Evolutionary conservation across 2,329 filamentous ascomycete genomes (phyloP), one percentile per base, ranked within the genome.

Genomic region (Colletotrichum sp.): DNA sequence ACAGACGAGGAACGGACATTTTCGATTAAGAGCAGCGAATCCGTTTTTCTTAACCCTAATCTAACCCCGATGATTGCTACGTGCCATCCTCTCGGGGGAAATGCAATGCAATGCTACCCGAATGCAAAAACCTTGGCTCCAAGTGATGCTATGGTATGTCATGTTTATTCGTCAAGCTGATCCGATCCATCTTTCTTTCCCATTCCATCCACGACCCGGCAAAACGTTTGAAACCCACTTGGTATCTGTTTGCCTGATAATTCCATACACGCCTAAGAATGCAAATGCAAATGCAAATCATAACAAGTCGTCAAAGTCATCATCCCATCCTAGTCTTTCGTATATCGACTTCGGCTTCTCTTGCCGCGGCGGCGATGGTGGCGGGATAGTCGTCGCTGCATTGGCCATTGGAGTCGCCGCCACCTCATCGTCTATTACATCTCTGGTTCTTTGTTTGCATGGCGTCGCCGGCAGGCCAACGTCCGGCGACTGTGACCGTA

Each of bases 251-350:
- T 70, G 71, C 74, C 32, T n/a, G 48, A 21, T 61, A 30, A 36
- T 57, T 38, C 36, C 67, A 71, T 77, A 43, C 78, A 78, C 75
- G 79, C 79, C 78, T 61, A 32, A n/a, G 61, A 52, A 52, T 52
- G 43, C 43, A 52, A 64, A 77, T 74, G 74, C 73, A 65, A 74
- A 67, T 52, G 38, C 58, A 34, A 61, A 67, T 76, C 83, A 82
- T 85, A 76, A 84, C 82, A 86, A 81, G 81, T 87, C 85, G 80
- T 91, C 88, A 80, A 87, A 84, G 76, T 92, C 89, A 75, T 91
- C 87, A 79, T 92, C 89, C 91, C 91, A 92, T 61, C 91, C 90
- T 57, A 92, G 81, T 78, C 84, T 84, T 79, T 90, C 85, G 78
- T 90, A 92, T 67, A 92, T 89, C 13, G 88, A 89, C 77, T 83